Base-by-base conservation (phyloP, 2,329 filamentous ascomycete species). In the Fusarium ramigenum region DNA sequence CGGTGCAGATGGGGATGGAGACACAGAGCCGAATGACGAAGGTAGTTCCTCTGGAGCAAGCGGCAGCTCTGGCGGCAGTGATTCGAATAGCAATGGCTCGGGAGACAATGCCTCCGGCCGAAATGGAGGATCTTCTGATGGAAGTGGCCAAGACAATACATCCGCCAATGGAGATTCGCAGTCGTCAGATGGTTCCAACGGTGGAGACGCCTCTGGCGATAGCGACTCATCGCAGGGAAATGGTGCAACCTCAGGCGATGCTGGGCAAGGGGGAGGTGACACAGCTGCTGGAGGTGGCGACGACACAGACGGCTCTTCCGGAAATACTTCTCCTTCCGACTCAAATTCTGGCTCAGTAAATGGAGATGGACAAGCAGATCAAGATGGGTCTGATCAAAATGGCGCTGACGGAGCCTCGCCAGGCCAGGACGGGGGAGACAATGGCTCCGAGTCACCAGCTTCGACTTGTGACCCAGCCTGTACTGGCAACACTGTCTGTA, bases 381-480 rank as follows among this genome's bases (percentile, higher is more conserved):
- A 69, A 36, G 57, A 21, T 23, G 42, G 8, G 21, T 66, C 50
- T 6, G 19, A 25, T 7, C 32, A 53, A 23, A 34, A n/a, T 21
- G 42, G 36, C 9, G 10, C 34, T 46, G 28, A 9, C 9, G 63
- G 36, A n/a, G 14, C 21, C 10, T 32, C 65, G 0, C 16, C 46
- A 10, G 25, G 9, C 4, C 58, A 42, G 23, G 32, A 34, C 21
- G 67, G 30, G 4, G 59, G 23, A 30, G 14, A 28, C 36, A 16
- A 40, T 10, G 25, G 36, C 12, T 28, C 37, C 18, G 50, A 19
- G 36, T 46, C 52, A 25, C n/a, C 62, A 8, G 9, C 4, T 23
- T 44, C 54, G 18, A 30, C 36, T 9, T 74, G 72, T 16, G 46
- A 14, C 19, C 69, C 61, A 16, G 34, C 30, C 11, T 75, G 72